Percentiles rank a stretch among this genome's conserved stretches.
Conservation (phyloP, 805 yeast genomes). For the Kuraishia capsulata region DNA sequence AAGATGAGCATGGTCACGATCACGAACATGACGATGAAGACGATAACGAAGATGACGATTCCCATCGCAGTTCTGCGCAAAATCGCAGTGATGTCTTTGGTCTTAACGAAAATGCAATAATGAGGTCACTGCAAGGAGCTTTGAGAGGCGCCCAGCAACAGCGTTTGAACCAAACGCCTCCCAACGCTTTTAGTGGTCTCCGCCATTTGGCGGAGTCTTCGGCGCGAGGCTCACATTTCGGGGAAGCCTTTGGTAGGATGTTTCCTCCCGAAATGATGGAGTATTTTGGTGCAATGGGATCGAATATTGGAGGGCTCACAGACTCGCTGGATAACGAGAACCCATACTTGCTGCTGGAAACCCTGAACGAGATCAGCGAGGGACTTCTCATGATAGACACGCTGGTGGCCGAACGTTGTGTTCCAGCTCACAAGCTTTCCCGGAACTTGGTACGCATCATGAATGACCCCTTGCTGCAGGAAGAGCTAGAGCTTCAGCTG, state of each 20-base stretch:
- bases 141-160: background rate
- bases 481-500: conserved; percentile 71
- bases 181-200: too few species aligned
- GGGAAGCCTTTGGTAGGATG: conserved; percentile 16
- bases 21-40: conserved; percentile 7
- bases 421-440: conserved; percentile 53
- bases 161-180: too few species aligned
- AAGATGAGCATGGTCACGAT: conserved; percentile 8
- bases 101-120: conserved; percentile 4
- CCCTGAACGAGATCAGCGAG: conserved; percentile 56
- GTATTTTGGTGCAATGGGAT: conserved; percentile 11
- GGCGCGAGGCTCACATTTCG: too few species aligned
- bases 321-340: conserved; percentile 38
- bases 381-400: conserved; percentile 61
- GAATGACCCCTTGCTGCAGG: conserved; percentile 45
- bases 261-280: conserved; percentile 20
- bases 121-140: conserved; percentile 2
- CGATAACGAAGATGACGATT: conserved; percentile 4
- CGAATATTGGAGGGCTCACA: conserved; percentile 19
- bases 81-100: conserved; percentile 6
- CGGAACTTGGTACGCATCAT: conserved; percentile 48
- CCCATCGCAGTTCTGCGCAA: too few species aligned
- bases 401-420: conserved; percentile 46
- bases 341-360: conserved; percentile 53
- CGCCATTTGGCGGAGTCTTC: too few species aligned